Percentiles rank a stretch among this genome's conserved stretches.
These are phyloP conservation scores for Bruguiera gymnorhiza DNA, from an alignment of 345 rosid species.

Conservation along the genomic window DNA sequence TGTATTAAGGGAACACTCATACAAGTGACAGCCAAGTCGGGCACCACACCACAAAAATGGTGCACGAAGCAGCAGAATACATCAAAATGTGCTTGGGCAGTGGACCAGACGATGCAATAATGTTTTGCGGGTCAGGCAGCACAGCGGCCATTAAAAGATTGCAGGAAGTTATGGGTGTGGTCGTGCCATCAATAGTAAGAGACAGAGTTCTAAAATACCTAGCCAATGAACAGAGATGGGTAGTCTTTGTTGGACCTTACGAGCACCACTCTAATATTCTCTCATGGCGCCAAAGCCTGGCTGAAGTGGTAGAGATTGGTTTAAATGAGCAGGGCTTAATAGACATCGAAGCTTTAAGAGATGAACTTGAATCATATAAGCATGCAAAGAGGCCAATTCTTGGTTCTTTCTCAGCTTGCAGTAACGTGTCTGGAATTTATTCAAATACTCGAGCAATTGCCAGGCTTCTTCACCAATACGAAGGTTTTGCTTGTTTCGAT, in stretches of 20 bases:
- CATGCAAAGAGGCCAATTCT: constrained; percentile 40
- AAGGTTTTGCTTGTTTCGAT: constrained; percentile 58
- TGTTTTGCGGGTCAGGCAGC: constrained; percentile 57
- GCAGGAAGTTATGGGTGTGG: constrained; percentile 56
- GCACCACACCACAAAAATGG: constrained; percentile 45
- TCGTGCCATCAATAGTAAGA: constrained; percentile 43
- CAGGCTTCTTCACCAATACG: constrained; percentile 41
- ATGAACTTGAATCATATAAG: constrained; percentile 23
- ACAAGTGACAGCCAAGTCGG: constrained; percentile 56
- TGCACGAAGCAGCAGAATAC: constrained; percentile 41
- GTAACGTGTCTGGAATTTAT: constrained; percentile 50
- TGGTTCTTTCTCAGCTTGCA: constrained; percentile 63
- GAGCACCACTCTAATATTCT: constrained; percentile 71
- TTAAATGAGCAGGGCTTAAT: constrained; percentile 33
- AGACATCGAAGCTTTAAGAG: constrained; percentile 31
- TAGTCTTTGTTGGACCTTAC: constrained; percentile 56
- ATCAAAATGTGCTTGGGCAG: constrained; percentile 55
- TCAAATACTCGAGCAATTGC: constrained; percentile 48
- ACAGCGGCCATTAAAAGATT: constrained; percentile 55
- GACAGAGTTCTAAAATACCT: constrained; percentile 35
- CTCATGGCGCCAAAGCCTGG: constrained; percentile 62
- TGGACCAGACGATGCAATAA: constrained; percentile 36
- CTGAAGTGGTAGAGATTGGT: constrained; percentile 54
- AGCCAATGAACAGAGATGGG: constrained; percentile 44
- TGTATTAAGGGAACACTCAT: constrained; percentile 50